Evolutionary conservation across 306 rosid species (phyloP), one percentile per base, ranked within the genome.

Genomic region (Dalbergia cochinchinensis): DNA sequence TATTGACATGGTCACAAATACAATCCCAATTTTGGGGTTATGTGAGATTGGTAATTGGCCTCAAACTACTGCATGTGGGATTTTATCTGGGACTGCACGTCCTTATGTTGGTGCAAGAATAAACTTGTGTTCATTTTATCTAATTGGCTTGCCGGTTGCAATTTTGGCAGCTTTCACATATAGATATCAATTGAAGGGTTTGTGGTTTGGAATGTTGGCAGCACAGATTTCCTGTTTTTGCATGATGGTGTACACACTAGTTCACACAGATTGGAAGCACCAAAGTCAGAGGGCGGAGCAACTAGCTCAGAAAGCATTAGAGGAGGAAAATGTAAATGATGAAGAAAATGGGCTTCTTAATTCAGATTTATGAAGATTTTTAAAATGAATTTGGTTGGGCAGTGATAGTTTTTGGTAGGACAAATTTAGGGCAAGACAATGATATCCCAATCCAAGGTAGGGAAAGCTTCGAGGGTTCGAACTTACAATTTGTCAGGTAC

Each of bases 31-130:
- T n/a, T 19, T 94, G 66, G 99, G 99, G 11, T 58, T 94, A 42
- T 90, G 96, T 74, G 97, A 94, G 80, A 54, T 92, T 5, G 85
- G 89, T 39, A 94, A 94, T 77, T 87, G 93, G 79, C 85, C 99
- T 7, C 97, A 94, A 69, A 94, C 99, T 4, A 95, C 85, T 1
- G 90, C 97, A 0, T 91, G 95, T 50, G 97, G 99, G 65, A 88
- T 94, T 1, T 80, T 94, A 22, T 68, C 88, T 3, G 99, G 95
- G 15, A 92, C 92, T 0, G 97, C 97, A 5, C 76, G 97, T 5
- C 97, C 99, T 44, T 84, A 87, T 15, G 48, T 88, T 48, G 99
- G 99, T 15, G 99, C 97, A 0, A 87, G 88, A 53, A 92, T 92
- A 51, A 94, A 94, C 71, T 66, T 94, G 86, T 90, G 80, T 59